Conservation (phyloP, 2,329 filamentous ascomycete species). For the Diaporthe velutina region DNA sequence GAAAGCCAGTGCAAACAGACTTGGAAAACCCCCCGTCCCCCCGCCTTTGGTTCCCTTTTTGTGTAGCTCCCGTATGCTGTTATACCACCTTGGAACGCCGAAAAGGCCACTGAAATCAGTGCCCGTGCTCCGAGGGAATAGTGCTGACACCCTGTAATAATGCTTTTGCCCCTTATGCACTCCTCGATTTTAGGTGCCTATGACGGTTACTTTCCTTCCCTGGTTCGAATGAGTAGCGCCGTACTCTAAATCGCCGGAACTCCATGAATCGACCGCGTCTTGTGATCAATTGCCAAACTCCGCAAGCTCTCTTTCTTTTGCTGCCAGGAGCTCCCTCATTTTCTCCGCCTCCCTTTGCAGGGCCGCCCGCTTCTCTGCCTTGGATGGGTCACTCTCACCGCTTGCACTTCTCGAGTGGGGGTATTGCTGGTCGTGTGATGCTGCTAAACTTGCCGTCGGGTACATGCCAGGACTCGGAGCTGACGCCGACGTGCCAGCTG, state of each 20-base stretch:
- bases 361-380: slow-evolving; percentile 73
- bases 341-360: slow-evolving; percentile 80
- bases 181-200: slow-evolving; percentile 22
- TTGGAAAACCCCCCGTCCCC: background rate
- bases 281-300: slow-evolving; percentile 46
- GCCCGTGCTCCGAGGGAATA: slow-evolving; percentile 27
- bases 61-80: slow-evolving; percentile 27
- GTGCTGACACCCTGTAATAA: slow-evolving; percentile 29
- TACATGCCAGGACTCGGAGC: slow-evolving; percentile 57
- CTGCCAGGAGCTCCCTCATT: slow-evolving; percentile 79
- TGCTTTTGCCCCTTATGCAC: background rate
- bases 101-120: slow-evolving; percentile 14
- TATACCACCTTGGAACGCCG: slow-evolving; percentile 18
- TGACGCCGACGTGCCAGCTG: slow-evolving; percentile 55
- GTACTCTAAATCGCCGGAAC: background rate
- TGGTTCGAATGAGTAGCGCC: slow-evolving; percentile 6
- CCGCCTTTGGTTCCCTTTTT: background rate
- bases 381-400: slow-evolving; percentile 64
- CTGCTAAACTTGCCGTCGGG: slow-evolving; percentile 48
- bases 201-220: slow-evolving; percentile 3
- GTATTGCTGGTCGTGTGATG: slow-evolving; percentile 40
- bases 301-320: slow-evolving; percentile 81
- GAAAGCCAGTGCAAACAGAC: slow-evolving; percentile 28
- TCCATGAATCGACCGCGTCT: background rate
- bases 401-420: slow-evolving; percentile 46